Base-by-base conservation (phyloP, 108 stramenopile genomes). In the Fragilariopsis cylindrus region DNA sequence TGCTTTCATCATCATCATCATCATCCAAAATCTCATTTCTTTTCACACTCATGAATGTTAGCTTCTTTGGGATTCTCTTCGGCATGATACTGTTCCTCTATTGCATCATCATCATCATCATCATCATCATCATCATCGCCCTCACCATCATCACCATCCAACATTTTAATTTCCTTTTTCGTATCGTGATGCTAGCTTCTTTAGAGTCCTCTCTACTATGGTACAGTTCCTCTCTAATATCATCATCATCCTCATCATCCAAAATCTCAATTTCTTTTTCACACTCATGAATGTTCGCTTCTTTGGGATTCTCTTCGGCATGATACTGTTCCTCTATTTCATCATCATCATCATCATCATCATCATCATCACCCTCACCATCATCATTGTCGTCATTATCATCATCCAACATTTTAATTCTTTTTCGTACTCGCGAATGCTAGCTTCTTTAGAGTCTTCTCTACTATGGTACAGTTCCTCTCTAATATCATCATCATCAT, bases 1-100 rank as follows among this genome's bases (percentile, higher is more conserved):
- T 44, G 3, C n/a, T 43, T 30, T 76, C 76, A 47, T 60, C 60
- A 5, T 69, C 60, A n/a, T n/a, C n/a, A 42, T 30, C 57, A 1
- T 12, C 69, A 39, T 69, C 4, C 19, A 54, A 21, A 42, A 16
- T 49, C 3, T 72, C 76, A 63, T 69, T 13, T 71, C 63, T 48
- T 64, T 4, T 72, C 67, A 18, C 60, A 13, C 44, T 44, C 42
- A 45, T n/a, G 21, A 9, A 42, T 19, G 39, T 65, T 43, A 12
- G 44, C 71, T 58, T 71, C 71, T 7, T 71, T n/a, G 57, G 52
- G n/a, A n/a, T 53, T 53, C 52, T 71, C 71, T 16, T 58, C 48
- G 3, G 13, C 57, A 44, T 71, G 41, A 44, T 45, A 43, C 16
- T 43, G 57, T 41, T 68, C 66, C 15, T 68, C 57, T 41, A 44